Percentiles rank a stretch among this genome's conserved stretches.
These are phyloP conservation scores for Chrysoporthe austroafricana DNA, from an alignment of 2,329 filamentous ascomycete genomes.

Conservation along the genomic window DNA sequence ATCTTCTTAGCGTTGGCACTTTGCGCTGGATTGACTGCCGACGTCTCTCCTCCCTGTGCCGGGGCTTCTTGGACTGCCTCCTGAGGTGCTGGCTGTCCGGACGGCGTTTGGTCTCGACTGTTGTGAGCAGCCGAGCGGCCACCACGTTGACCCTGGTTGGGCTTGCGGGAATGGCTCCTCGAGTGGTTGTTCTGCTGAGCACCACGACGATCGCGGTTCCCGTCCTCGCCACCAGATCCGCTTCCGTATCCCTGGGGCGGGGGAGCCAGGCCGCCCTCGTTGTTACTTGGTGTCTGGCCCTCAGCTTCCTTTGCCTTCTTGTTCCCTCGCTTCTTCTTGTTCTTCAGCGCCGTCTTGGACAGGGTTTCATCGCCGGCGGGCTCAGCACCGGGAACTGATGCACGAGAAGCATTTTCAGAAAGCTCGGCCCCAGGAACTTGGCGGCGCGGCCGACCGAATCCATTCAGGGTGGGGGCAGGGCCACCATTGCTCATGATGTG, in stretches of 20 bases:
- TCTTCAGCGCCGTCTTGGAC: slow-evolving; percentile 87
- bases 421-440: slow-evolving; percentile 87
- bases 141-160: slow-evolving; percentile 50
- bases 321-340: slow-evolving; percentile 95
- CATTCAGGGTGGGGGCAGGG: slow-evolving; percentile 64
- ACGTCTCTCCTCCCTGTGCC: slow-evolving; percentile 43
- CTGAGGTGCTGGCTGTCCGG: slow-evolving; percentile 38
- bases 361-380: slow-evolving; percentile 71
- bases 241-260: slow-evolving; percentile 47
- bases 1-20: slow-evolving; percentile 92
- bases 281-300: slow-evolving; percentile 52
- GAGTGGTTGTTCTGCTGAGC: slow-evolving; percentile 48
- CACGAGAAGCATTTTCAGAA: slow-evolving; percentile 65
- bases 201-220: slow-evolving; percentile 68
- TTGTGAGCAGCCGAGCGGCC: slow-evolving; percentile 53
- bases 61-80: slow-evolving; percentile 32
- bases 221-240: slow-evolving; percentile 54
- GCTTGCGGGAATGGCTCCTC: slow-evolving; percentile 58
- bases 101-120: slow-evolving; percentile 35
- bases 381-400: slow-evolving; percentile 47
- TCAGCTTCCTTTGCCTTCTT: slow-evolving; percentile 88
- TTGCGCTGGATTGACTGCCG: slow-evolving; percentile 48
- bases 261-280: slow-evolving; percentile 52
- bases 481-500: slow-evolving; percentile 80
- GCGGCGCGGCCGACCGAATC: slow-evolving; percentile 77